Base-by-base conservation (phyloP, 2,329 filamentous ascomycete species). In the Elsinoe perseae region DNA sequence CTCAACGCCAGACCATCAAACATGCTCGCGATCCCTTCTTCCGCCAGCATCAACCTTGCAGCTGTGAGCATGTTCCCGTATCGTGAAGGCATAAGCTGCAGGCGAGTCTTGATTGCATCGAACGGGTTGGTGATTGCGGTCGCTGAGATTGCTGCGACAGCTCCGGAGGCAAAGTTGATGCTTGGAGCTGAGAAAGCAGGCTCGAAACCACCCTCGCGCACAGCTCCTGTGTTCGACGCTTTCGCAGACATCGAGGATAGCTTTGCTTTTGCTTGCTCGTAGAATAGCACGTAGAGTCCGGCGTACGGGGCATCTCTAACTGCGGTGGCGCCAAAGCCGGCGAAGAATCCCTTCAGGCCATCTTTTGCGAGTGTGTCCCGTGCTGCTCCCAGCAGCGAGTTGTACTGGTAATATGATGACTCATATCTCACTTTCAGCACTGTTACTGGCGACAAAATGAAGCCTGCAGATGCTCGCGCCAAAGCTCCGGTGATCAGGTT, bases 371-470 rank as follows among this genome's bases (percentile, higher is more conserved):
- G 73, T 25, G 97, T 96, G 63, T 93, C 89, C 30, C 75, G 75
- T 1, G 80, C 83, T 0, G 93, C 93, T 34, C 82, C 78, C 38
- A 80, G 72, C 21, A 97, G 76, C 1, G 89, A 92, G 21, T 80
- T 79, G 73, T 97, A 97, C 2, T 82, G 75, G 74, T 96, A 98
- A 42, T 92, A 75, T 60, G 80, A 90, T 23, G 86, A 92, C 71
- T 98, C 93, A 68, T 95, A 97, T 43, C 93, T 87, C 42, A 97
- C 93, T 69, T 98, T 98, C 66, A 98, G 85, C 43, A 98, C 86
- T 1, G 93, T 98, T 59, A 97, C 82, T 1, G 93, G 93, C 88
- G 96, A 97, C 73, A 97, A 83, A 44, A 95, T 74, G 66, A 96
- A 87, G 34, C 93, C 93, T 0, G 92, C 92, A 54, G 87, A 84